Evolutionary conservation across 768 basidiomycete genomes (phyloP), one percentile per base, ranked within the genome.

Genomic region (button mushroom (Agaricus bisporus)): DNA sequence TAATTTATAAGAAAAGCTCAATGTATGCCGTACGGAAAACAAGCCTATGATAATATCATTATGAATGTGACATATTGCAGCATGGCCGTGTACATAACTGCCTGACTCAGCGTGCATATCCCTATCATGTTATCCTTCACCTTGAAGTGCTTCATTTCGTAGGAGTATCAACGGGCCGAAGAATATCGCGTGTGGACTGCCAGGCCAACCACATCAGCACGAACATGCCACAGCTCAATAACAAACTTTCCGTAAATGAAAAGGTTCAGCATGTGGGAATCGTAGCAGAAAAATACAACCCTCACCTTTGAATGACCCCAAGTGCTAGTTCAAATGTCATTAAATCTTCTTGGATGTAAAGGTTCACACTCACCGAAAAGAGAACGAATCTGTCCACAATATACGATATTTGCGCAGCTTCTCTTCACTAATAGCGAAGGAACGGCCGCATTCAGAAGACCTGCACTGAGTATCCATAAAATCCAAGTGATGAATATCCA

Each of bases 401-500:
- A 82, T 22, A 78, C 73, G 11, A 78, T 59, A 8, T 59, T 60
- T 8, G 61, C 68, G 59, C 84, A 85, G 15, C 64, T 66, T 29
- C 65, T 66, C 26, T 61, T 64, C 51, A 69, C 64, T 46, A 80
- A 68, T 41, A 81, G 55, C 9, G 62, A 65, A 2, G 81, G 79
- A 20, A 79, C 61, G 5, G 80, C 72, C 36, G 70, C 69, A 57
- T 81, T 80, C 43, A 84, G 61, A 20, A 78, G 64, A 0, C 75
- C 77, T 3, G 81, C 73, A 41, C 80, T 79, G 12, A 81, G 68
- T 17, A 83, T 70, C 84, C 83, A 86, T 43, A 83, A 68, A 15
- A 78, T 59, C 81, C 80, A 83, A 12, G 83, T 83, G 1, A 76
- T 54, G 26, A 82, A 64, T 4, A 78, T 64, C 84, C 84, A 85